Percentiles rank a stretch among this genome's conserved stretches.
phyloP scores from a whole-genome alignment of 805 yeast species.

The Groenewaldozyma salmanticensis region DNA sequence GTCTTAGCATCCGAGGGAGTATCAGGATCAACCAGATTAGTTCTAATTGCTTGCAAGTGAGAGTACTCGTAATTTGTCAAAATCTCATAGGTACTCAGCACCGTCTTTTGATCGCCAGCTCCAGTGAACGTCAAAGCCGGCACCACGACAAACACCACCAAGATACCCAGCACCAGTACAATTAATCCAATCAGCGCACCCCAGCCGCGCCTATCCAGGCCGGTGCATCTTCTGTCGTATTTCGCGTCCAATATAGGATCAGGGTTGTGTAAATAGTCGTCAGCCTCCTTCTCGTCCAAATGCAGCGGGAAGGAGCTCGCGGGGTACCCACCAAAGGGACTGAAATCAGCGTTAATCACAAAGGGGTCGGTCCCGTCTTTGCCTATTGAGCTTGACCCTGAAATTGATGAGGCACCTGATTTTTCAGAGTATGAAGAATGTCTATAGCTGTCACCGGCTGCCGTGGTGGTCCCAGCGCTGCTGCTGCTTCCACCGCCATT shows the following conservation, averaged over 20 bases:
- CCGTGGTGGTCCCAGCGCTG: no score
- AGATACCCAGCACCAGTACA: constrained; percentile 47
- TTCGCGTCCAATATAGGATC: constrained; percentile 90
- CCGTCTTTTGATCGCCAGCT: constrained; percentile 26
- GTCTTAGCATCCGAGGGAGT: constrained; percentile 49
- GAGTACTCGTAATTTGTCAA: constrained; percentile 52
- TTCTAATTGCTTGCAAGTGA: constrained; percentile 47
- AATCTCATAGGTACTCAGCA: constrained; percentile 24
- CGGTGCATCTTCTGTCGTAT: constrained; percentile 40
- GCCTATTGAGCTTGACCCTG: constrained; percentile 10
- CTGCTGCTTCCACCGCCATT: constrained; percentile 2
- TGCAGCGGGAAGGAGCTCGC: constrained; percentile 83
- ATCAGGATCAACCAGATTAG: constrained; percentile 58
- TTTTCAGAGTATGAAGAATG: constrained; percentile 17
- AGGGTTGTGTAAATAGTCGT: constrained; percentile 92
- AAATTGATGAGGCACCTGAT: constrained; percentile 16
- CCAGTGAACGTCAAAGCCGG: constrained; percentile 85
- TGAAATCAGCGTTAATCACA: constrained; percentile 31
- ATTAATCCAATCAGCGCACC: constrained; percentile 32
- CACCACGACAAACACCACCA: constrained; percentile 62
- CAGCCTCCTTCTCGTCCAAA: constrained; percentile 89
- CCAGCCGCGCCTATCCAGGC: constrained; percentile 29
- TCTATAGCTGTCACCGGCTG: constrained; percentile 2
- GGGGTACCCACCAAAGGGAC: constrained; percentile 95
- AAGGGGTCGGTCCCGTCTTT: constrained; percentile 18